These are phyloP conservation scores for Orbilia brochopaga DNA, from an alignment of 2,329 filamentous ascomycete genomes.

Conservation along the genomic window DNA sequence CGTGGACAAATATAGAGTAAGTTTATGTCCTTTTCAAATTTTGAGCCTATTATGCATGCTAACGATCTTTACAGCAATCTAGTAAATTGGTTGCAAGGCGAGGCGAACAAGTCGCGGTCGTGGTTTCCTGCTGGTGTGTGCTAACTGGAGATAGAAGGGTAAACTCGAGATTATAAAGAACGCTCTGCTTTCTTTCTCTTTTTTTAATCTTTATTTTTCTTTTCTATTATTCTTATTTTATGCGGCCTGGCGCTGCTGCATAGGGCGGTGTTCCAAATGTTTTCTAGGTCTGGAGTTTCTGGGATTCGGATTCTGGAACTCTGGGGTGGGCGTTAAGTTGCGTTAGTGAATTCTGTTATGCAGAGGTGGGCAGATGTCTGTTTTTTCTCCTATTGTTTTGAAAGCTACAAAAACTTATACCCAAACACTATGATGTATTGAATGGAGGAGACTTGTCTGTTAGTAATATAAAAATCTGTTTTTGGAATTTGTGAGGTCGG, in stretches of 20 bases:
- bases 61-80: constrained; percentile 34
- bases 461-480: too few relatives aligned
- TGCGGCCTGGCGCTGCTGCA: not conserved
- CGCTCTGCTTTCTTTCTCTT: not conserved
- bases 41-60: not conserved
- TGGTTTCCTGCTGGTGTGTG: constrained; percentile 49
- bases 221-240: not conserved
- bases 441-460: too few relatives aligned
- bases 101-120: constrained; percentile 41
- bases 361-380: not conserved
- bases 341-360: not conserved
- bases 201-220: not conserved
- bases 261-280: not conserved
- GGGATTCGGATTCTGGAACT: not conserved
- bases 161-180: not conserved
- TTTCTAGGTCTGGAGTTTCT: not conserved
- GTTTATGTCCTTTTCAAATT: not conserved
- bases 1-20: constrained; percentile 49
- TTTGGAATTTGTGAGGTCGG: not conserved
- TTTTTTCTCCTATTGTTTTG: not conserved
- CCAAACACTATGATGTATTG: not conserved
- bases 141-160: constrained; percentile 14
- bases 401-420: constrained; percentile 7
- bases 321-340: not conserved
- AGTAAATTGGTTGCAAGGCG: constrained; percentile 34